A percentile compares a stretch with the other conserved stretches of the same genome.
Conservation (phyloP, 352 stramenopile genomes). For the Chrysophaeum taylorii region DNA sequence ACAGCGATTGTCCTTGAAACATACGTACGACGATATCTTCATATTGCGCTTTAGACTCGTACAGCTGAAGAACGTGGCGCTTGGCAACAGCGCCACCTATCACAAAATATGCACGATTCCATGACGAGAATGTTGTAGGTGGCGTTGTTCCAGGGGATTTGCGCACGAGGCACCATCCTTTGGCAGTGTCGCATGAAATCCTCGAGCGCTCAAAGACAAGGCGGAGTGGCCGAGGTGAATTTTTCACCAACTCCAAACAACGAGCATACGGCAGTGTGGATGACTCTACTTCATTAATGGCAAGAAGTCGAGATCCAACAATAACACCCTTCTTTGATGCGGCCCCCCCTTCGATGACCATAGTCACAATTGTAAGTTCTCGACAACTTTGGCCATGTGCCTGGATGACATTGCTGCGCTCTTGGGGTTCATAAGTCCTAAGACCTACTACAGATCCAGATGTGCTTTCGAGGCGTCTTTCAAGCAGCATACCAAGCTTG, state of each 20-base stretch:
- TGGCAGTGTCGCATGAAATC: not conserved
- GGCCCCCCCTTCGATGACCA: constrained; percentile 13
- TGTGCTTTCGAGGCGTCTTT: not conserved
- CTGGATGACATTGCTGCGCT: no score
- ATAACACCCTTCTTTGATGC: not conserved
- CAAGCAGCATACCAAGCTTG: constrained; percentile 14
- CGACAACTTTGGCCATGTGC: no score
- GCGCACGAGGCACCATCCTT: constrained; percentile 4
- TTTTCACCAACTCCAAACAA: not conserved
- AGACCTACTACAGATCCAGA: no score
- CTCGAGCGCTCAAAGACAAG: constrained; percentile 1
- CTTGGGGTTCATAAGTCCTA: no score
- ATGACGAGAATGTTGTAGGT: not conserved
- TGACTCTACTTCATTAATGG: not conserved
- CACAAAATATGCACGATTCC: constrained; percentile 10
- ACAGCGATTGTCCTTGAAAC: not conserved
- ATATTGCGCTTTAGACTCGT: constrained; percentile 8
- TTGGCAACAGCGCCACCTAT: constrained; percentile 5
- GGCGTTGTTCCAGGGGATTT: not conserved
- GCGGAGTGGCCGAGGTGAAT: not conserved
- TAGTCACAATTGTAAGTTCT: constrained; percentile 7
- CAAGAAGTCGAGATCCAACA: not conserved
- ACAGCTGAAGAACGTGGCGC: constrained; percentile 13
- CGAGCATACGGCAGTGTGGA: not conserved
- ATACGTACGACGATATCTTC: constrained; percentile 17